A percentile compares a stretch with the other conserved stretches of the same genome.
These are phyloP conservation scores for Podospora appendiculata DNA, from an alignment of 495 filamentous ascomycete species.

Conservation along the genomic window DNA sequence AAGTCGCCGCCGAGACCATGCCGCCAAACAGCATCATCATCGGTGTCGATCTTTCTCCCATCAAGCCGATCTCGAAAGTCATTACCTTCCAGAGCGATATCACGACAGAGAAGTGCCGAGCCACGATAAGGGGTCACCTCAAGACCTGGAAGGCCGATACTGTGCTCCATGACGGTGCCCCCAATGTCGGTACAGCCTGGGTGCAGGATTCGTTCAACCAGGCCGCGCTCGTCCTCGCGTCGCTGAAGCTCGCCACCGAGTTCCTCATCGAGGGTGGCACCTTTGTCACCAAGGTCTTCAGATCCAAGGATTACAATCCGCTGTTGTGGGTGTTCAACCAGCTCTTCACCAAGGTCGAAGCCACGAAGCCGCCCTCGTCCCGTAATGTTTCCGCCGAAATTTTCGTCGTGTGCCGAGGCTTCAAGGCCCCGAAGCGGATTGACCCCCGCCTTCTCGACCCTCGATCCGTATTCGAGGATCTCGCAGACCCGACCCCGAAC, in stretches of 20 bases:
- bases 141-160: constrained; percentile 98
- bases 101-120: constrained; percentile 90
- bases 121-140: constrained; percentile 82
- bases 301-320: constrained; percentile 95
- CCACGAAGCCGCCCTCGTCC: constrained; percentile 93
- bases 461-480: constrained; percentile 85
- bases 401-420: constrained; percentile 93
- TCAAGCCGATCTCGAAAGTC: constrained; percentile 87
- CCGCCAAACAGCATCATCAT: constrained; percentile 83
- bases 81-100: constrained; percentile 98
- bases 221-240: constrained; percentile 87
- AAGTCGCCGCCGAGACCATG: constrained; percentile 95
- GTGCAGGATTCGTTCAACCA: constrained; percentile 98
- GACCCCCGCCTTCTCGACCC: constrained; percentile 92
- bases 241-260: constrained; percentile 87
- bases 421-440: constrained; percentile 78
- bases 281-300: constrained; percentile 97
- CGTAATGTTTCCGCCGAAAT: constrained; percentile 96
- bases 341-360: constrained; percentile 87
- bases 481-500: constrained; percentile 82
- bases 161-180: constrained; percentile 96
- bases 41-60: constrained; percentile 90
- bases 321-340: constrained; percentile 98
- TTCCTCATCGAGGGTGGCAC: constrained; percentile 85
- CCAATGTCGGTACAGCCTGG: constrained; percentile 97